phyloP scores from a whole-genome alignment of 2,329 filamentous ascomycete genomes.

The Alternaria incomplexa region DNA sequence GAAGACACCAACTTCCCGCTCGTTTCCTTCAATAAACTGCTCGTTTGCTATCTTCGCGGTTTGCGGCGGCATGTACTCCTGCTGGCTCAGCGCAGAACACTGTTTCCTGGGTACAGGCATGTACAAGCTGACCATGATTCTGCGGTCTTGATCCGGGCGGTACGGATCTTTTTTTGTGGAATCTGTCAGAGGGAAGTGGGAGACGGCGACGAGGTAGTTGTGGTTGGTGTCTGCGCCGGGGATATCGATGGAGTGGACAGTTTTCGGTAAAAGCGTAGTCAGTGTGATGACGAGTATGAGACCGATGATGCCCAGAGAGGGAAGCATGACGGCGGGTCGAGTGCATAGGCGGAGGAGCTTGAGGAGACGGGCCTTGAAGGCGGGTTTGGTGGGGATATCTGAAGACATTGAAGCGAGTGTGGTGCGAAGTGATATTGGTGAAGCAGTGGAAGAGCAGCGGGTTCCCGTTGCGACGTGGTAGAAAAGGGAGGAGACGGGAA shows the following conservation, averaged over 20 bases:
- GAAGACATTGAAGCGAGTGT: background rate
- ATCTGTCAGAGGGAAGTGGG: constrained; percentile 19
- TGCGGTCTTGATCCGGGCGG: constrained; percentile 4
- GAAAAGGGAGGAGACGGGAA: no score
- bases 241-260: constrained; percentile 13
- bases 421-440: background rate
- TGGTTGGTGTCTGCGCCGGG: constrained; percentile 23
- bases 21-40: constrained; percentile 32
- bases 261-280: background rate
- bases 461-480: background rate
- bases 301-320: background rate
- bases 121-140: constrained; percentile 31
- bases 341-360: background rate
- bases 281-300: background rate
- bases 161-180: constrained; percentile 9
- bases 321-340: background rate
- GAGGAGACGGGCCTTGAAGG: background rate
- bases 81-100: constrained; percentile 18
- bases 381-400: background rate
- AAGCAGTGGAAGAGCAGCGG: background rate
- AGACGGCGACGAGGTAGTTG: constrained; percentile 21
- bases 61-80: constrained; percentile 27
- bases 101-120: constrained; percentile 20
- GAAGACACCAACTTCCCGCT: constrained; percentile 23
- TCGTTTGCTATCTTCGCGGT: constrained; percentile 23